Evolutionary conservation across 1,139 yeast species (phyloP).

Genomic region (Ogataea hybrid): DNA sequence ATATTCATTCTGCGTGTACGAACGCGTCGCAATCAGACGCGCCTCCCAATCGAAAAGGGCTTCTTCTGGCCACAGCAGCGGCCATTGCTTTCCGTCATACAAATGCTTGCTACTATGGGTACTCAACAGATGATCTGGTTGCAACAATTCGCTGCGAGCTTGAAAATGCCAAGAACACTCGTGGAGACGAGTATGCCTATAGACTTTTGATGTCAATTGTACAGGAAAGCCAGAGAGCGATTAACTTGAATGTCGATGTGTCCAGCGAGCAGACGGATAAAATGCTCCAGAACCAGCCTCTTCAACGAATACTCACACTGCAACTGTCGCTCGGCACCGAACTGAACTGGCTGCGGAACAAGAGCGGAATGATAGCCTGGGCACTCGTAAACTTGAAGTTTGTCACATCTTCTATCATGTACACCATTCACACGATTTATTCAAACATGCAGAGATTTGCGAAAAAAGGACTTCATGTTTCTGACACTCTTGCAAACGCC

Average conservation of each 20-base stretch:
- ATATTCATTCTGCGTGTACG: constrained; percentile 34
- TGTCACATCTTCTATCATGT: constrained; percentile 72
- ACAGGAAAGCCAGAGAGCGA: constrained; percentile 66
- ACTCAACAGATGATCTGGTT: constrained; percentile 65
- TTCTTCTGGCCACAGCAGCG: constrained; percentile 46
- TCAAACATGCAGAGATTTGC: constrained; percentile 49
- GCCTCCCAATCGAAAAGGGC: constrained; percentile 30
- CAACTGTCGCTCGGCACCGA: constrained; percentile 68
- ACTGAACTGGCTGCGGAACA: constrained; percentile 43
- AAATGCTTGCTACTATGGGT: constrained; percentile 61
- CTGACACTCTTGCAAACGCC: constrained; percentile 52
- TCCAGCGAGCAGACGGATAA: constrained; percentile 69
- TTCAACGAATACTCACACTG: constrained; percentile 61
- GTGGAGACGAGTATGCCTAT: constrained; percentile 33
- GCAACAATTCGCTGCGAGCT: constrained; percentile 52
- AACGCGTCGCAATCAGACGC: constrained; percentile 13
- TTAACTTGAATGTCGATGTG: constrained; percentile 66
- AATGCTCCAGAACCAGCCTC: constrained; percentile 67
- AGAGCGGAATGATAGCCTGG: constrained; percentile 63
- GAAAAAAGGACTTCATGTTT: constrained; percentile 31
- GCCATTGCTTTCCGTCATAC: constrained; percentile 68
- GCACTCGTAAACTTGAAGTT: constrained; percentile 66
- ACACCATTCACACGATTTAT: constrained; percentile 62
- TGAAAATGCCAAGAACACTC: constrained; percentile 30
- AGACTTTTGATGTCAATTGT: constrained; percentile 46